Evolutionary conservation across 2,329 filamentous ascomycete genomes (phyloP).

Genomic region (Myriosclerotinia curreyana): DNA sequence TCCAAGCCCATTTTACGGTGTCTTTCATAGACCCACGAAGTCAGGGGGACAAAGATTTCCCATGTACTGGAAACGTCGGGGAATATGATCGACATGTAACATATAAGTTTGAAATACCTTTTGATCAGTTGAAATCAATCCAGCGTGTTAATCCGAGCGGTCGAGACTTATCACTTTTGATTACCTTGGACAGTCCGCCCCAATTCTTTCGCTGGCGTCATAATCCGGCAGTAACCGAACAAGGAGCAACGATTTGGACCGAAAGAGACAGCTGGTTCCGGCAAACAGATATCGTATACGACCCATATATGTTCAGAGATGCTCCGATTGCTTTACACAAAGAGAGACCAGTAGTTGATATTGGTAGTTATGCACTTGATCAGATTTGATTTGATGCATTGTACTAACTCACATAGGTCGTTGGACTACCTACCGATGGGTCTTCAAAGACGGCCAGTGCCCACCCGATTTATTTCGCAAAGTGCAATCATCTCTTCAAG

Average conservation of each 20-base stretch:
- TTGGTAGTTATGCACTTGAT: conserved; percentile 41
- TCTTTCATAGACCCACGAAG: conserved; percentile 33
- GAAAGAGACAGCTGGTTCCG: conserved; percentile 59
- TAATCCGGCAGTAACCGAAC: conserved; percentile 43
- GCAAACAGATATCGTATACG: conserved; percentile 59
- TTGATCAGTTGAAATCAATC: conserved; percentile 46
- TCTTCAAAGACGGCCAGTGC: conserved; percentile 42
- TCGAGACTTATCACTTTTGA: conserved; percentile 43
- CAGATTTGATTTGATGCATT: neutral
- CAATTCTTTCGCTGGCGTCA: conserved; percentile 38
- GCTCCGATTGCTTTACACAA: conserved; percentile 49
- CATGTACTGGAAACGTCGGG: conserved; percentile 21
- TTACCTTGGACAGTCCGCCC: conserved; percentile 49
- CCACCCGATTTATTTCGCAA: conserved; percentile 26
- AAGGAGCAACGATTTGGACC: conserved; percentile 48
- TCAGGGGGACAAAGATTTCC: conserved; percentile 24
- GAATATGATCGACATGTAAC: conserved; percentile 32
- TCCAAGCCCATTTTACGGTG: conserved; percentile 45
- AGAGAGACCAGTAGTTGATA: conserved; percentile 53
- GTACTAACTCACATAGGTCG: conserved; percentile 43
- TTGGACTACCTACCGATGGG: conserved; percentile 61
- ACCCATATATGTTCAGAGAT: conserved; percentile 39
- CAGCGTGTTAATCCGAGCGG: conserved; percentile 41
- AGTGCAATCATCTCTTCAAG: conserved; percentile 48
- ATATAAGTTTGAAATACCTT: conserved; percentile 41